Percentiles rank a stretch among this genome's conserved stretches.
These are phyloP conservation scores for Moricandia arvensis DNA, from an alignment of 345 rosid species.

Conservation along the genomic window DNA sequence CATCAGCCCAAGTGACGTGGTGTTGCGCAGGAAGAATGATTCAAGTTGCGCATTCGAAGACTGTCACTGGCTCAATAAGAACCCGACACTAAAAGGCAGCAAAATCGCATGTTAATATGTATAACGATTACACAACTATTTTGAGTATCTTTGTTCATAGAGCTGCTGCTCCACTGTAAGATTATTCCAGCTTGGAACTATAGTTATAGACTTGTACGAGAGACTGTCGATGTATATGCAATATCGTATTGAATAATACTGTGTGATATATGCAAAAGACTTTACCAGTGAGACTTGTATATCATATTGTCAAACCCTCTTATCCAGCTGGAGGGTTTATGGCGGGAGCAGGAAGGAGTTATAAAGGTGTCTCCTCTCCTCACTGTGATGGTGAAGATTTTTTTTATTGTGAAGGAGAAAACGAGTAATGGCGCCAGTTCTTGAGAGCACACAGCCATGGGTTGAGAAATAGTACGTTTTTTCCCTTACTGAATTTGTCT, in stretches of 20 bases:
- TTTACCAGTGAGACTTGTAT: neutral
- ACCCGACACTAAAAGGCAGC: constrained; percentile 37
- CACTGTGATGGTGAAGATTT: neutral
- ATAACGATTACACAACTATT: neutral
- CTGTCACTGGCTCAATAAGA: constrained; percentile 66
- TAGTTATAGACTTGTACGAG: constrained; percentile 1
- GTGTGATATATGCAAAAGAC: neutral
- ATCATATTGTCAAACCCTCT: neutral
- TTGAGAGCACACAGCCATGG: constrained; percentile 91
- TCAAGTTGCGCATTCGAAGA: constrained; percentile 63
- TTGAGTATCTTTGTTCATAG: constrained; percentile 1
- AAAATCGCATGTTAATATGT: constrained; percentile 30
- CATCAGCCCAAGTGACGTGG: constrained; percentile 54
- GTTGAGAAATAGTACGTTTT: constrained; percentile 81
- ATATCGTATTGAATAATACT: neutral
- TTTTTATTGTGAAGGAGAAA: neutral
- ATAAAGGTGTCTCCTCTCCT: neutral
- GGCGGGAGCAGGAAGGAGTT: constrained; percentile 30
- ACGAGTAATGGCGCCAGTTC: constrained; percentile 72
- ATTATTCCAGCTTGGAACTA: neutral
- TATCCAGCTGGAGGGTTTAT: neutral
- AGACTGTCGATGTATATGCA: neutral
- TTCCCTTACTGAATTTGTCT: neutral
- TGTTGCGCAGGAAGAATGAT: constrained; percentile 36
- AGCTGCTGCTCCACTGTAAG: constrained; percentile 1